Percentiles rank a stretch among this genome's conserved stretches.
These are phyloP conservation scores for Ophiosphaerella korrae DNA, from an alignment of 2,329 filamentous ascomycete species.

Conservation along the genomic window DNA sequence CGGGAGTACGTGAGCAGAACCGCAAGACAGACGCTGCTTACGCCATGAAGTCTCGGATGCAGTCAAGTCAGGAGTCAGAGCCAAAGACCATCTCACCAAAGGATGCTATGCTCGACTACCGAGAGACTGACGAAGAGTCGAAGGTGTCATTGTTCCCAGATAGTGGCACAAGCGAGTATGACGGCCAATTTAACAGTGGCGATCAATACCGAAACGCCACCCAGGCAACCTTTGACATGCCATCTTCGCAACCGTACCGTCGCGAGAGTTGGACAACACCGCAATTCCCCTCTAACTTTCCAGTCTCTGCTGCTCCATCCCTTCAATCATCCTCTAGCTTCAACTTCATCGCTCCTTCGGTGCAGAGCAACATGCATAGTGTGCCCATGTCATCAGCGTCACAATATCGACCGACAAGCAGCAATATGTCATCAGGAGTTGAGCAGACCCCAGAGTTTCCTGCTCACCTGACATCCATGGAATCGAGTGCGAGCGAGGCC, in stretches of 20 bases:
- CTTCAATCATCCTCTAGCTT: slow-evolving; percentile 47
- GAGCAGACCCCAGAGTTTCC: slow-evolving; percentile 63
- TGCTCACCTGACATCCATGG: slow-evolving; percentile 64
- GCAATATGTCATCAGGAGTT: slow-evolving; percentile 35
- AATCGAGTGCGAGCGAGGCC: slow-evolving; percentile 63
- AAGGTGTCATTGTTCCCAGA: slow-evolving; percentile 76
- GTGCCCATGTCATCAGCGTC: slow-evolving; percentile 40
- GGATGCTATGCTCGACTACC: slow-evolving; percentile 85
- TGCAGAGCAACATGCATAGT: slow-evolving; percentile 39
- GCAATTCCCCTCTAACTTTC: slow-evolving; percentile 42
- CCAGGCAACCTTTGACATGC: slow-evolving; percentile 44
- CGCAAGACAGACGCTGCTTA: slow-evolving; percentile 62
- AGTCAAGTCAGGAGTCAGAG: slow-evolving; percentile 48
- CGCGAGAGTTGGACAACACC: slow-evolving; percentile 44
- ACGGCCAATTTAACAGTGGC: slow-evolving; percentile 51
- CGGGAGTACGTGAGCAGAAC: slow-evolving; percentile 67
- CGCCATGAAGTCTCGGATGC: slow-evolving; percentile 48
- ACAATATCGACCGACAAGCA: slow-evolving; percentile 41
- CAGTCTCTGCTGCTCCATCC: slow-evolving; percentile 36
- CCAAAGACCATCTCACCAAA: slow-evolving; percentile 92
- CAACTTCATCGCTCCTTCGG: slow-evolving; percentile 53
- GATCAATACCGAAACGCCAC: slow-evolving; percentile 46
- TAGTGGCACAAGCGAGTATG: slow-evolving; percentile 59
- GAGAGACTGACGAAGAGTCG: slow-evolving; percentile 72
- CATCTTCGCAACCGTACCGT: slow-evolving; percentile 40